A percentile compares a stretch with the other conserved stretches of the same genome.
Conservation (phyloP, 2,329 filamentous ascomycete species). For the Ceratocystis albifundus region DNA sequence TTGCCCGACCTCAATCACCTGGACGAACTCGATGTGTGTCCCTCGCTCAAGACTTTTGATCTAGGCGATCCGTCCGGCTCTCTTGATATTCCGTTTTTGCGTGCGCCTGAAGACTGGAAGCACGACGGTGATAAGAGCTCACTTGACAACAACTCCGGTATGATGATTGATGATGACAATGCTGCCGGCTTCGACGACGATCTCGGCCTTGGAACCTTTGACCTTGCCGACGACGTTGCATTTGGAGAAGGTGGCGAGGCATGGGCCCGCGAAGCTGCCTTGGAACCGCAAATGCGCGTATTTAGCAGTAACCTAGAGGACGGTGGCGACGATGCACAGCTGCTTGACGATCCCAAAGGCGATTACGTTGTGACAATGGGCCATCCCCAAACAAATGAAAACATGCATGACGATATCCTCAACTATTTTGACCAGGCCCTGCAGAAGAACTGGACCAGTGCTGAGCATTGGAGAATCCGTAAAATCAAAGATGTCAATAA, state of each 20-base stretch:
- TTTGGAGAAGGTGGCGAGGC: constrained; percentile 95
- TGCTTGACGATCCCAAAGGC: constrained; percentile 48
- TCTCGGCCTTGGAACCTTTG: constrained; percentile 58
- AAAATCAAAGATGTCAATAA: constrained; percentile 75
- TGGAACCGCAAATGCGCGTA: constrained; percentile 75
- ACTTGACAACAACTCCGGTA: constrained; percentile 59
- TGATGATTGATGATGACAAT: constrained; percentile 77
- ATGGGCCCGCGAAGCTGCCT: constrained; percentile 81
- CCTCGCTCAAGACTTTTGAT: constrained; percentile 87
- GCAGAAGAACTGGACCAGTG: constrained; percentile 93
- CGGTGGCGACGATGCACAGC: constrained; percentile 34
- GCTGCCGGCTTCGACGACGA: constrained; percentile 64
- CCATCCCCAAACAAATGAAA: constrained; percentile 45
- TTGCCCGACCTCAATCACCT: constrained; percentile 69
- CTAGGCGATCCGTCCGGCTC: constrained; percentile 75
- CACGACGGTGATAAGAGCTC: constrained; percentile 42
- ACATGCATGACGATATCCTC: constrained; percentile 83
- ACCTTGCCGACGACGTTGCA: constrained; percentile 62
- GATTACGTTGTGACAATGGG: constrained; percentile 73
- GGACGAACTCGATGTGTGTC: constrained; percentile 84
- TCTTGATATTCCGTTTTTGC: constrained; percentile 83
- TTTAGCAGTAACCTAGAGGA: constrained; percentile 53
- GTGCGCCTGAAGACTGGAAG: constrained; percentile 76
- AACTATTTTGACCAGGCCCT: constrained; percentile 94
- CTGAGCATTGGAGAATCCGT: constrained; percentile 96